Evolutionary conservation across 2,329 filamentous ascomycete genomes (phyloP), one percentile per base, ranked within the genome.

Genomic region (Fusarium mexicanum): DNA sequence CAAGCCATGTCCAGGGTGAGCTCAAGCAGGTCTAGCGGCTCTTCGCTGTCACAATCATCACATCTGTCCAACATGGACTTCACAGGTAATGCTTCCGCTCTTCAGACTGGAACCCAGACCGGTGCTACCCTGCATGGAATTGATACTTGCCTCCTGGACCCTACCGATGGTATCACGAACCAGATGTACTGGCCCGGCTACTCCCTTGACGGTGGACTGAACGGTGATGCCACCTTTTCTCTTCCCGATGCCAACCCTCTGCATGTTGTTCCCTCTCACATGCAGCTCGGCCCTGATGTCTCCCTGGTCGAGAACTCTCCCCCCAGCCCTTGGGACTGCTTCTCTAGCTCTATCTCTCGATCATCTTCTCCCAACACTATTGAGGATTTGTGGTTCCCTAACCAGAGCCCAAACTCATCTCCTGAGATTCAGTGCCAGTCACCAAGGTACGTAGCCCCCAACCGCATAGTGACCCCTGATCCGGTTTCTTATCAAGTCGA

Each of bases 181-280:
- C 86, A 87, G 61, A 85, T 88, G 82, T 88, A 87, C 80, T 88
- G 87, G 82, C 78, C 84, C 43, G 83, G 83, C 61, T 83, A 88
- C 74, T 79, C 82, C 54, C 82, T 88, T 80, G 83, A 85, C 73
- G 80, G 85, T 75, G 84, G 82, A 69, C 79, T 88, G 74, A 78
- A 81, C 65, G 73, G 83, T 57, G 79, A 84, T 82, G 79, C 82
- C 85, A 69, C 81, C 78, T 79, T 89, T 83, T 77, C 80, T 78
- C 71, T 85, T 67, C 76, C 83, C 64, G 84, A 86, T 69, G 73
- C 87, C 64, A 79, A 77, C 77, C 81, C 83, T 58, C 81, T 89
- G 77, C 88, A 90, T 73, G 86, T 90, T 79, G 86, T 89, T 77
- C 88, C 89, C 59, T 83, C 86, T 60, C 87, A 90, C 73, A 87